A percentile compares a stretch with the other conserved stretches of the same genome.
phyloP scores from a whole-genome alignment of 768 basidiomycete genomes.

The Flagelloscypha sp. region DNA sequence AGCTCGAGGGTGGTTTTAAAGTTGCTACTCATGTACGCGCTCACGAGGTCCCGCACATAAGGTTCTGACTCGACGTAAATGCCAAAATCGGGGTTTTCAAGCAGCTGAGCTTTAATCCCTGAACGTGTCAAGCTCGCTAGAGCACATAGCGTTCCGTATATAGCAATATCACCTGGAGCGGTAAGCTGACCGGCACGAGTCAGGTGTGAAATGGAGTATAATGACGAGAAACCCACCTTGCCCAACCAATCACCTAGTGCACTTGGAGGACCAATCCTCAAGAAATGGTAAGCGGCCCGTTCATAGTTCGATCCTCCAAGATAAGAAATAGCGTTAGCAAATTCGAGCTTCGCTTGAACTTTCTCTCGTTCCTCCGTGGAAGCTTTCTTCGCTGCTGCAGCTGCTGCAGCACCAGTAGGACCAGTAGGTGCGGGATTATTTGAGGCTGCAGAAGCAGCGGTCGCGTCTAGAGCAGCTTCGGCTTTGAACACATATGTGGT shows the following conservation, averaged over 20 bases:
- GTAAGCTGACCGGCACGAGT: constrained; percentile 42
- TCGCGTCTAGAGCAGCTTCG: constrained; percentile 79
- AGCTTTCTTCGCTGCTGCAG: constrained; percentile 32
- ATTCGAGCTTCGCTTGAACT: constrained; percentile 70
- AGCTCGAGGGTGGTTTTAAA: constrained; percentile 79
- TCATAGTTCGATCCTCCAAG: constrained; percentile 69
- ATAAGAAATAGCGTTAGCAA: constrained; percentile 71
- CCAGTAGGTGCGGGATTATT: constrained; percentile 12
- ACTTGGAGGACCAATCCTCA: constrained; percentile 56
- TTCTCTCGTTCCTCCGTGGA: constrained; percentile 54
- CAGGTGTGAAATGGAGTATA: background rate
- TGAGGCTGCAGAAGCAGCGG: constrained; percentile 25
- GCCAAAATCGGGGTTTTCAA: constrained; percentile 65
- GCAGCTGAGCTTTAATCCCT: constrained; percentile 55
- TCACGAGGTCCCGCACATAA: constrained; percentile 78
- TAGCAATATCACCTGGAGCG: constrained; percentile 74
- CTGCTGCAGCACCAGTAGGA: constrained; percentile 13
- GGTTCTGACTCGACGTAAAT: constrained; percentile 80
- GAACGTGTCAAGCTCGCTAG: constrained; percentile 69
- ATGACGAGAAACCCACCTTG: constrained; percentile 33
- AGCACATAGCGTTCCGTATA: constrained; percentile 79
- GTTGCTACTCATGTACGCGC: constrained; percentile 78
- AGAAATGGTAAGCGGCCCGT: constrained; percentile 68
- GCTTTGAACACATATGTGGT: constrained; percentile 94
- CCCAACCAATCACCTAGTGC: constrained; percentile 74